A percentile compares a stretch with the other conserved stretches of the same genome.
These are phyloP conservation scores for Pyrenophora seminiperda DNA, from an alignment of 2,329 filamentous ascomycete species.

Conservation along the genomic window DNA sequence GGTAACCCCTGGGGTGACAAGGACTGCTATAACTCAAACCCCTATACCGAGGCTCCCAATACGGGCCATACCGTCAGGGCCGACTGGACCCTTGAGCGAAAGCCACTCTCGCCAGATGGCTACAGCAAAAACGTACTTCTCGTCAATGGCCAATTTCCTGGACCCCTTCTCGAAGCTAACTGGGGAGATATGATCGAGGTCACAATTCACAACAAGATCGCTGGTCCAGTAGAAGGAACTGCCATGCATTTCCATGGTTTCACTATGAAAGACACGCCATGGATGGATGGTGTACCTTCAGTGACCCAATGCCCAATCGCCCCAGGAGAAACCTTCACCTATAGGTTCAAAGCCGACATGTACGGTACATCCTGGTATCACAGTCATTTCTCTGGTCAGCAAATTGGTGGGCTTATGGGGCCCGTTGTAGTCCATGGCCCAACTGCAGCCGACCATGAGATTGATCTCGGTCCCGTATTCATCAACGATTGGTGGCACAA, in stretches of 20 bases:
- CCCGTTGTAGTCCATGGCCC: conserved; percentile 39
- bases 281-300: conserved; percentile 51
- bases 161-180: conserved; percentile 29
- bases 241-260: too few species aligned
- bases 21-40: too few species aligned
- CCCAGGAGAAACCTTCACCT: conserved; percentile 34
- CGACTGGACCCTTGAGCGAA: too few species aligned
- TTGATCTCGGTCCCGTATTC: conserved; percentile 37
- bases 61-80: too few species aligned
- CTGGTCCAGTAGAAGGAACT: too few species aligned
- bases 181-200: conserved; percentile 25
- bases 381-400: conserved; percentile 44
- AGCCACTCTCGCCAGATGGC: too few species aligned
- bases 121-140: too few species aligned
- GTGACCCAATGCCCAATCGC: conserved; percentile 52
- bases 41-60: too few species aligned
- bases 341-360: conserved; percentile 31
- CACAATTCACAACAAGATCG: neutral
- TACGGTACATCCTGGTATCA: conserved; percentile 37
- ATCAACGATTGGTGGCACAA: neutral
- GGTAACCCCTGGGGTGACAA: too few species aligned
- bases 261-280: conserved; percentile 39
- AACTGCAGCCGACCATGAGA: conserved; percentile 38
- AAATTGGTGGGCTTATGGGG: conserved; percentile 34
- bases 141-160: conserved; percentile 30